Evolutionary conservation across 169 alveolate genomes (phyloP), one percentile per base, ranked within the genome.

Genomic region (Toxoplasma gondii): DNA sequence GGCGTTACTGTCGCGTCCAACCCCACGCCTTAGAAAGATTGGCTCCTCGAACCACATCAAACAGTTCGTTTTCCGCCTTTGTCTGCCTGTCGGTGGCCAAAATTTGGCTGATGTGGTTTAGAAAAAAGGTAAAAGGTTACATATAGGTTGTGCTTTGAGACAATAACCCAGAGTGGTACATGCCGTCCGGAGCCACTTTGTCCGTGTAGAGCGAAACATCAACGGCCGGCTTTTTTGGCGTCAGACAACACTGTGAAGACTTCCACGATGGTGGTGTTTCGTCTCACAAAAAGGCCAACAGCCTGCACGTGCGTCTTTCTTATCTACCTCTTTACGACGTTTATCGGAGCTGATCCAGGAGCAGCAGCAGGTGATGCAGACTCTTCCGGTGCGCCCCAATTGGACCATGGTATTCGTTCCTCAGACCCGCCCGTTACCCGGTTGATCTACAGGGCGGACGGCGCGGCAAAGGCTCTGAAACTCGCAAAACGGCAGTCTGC

Each of bases 401-500:
- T 27, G 74, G 74, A 19, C 24, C 34, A 16, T 16, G 22, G 1
- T 64, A 19, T 16, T 22, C 24, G 74, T n/a, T n/a, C 86, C 31
- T 16, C 86, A 1, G 24, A 2, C n/a, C 86, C 31, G 4, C 86
- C 86, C 45, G 43, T 78, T 78, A 10, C 86, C 10, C 86, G 86
- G 19, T 38, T 78, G 45, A 4, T 78, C 19, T 78, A 41, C 39
- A 41, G 86, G 22, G 86, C 86, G 45, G 86, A n/a, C 27, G 44
- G 43, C 45, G 86, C 86, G 39, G 86, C 86, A 31, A 78, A 78
- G 45, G 86, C 86, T 78, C 44, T 64, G n/a, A 64, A 64, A 64
- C 74, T 19, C 74, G n/a, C 74, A 19, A 16, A 64, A 64, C 34
- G n/a, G 74, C 74, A 64, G 74, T 27, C 24, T 22, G 74, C 24